Evolutionary conservation across 805 yeast species (phyloP), one percentile per base, ranked within the genome.

Genomic region (Nakazawaea molendinolei): DNA sequence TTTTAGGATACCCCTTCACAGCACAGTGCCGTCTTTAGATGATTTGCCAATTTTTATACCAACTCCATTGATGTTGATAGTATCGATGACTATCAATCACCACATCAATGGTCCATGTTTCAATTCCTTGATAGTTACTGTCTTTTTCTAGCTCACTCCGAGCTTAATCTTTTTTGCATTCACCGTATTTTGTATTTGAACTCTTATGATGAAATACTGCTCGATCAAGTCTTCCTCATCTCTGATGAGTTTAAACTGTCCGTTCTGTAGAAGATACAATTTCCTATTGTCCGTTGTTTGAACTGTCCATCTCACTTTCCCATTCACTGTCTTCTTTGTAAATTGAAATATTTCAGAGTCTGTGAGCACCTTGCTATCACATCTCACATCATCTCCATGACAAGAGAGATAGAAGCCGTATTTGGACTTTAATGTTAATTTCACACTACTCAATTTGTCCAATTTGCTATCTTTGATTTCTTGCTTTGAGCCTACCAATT

Each of bases 211-310:
- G 31, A 51, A 54, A 14, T 49, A 24, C 19, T 52, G 54, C 20
- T 47, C 40, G 8, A 56, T 28, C 6, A 58, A 17, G 35, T 53
- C 49, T 4, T 56, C 59, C 1, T 46, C 41, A 41, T 58, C 61
- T 8, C 48, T 36, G 3, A 58, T 55, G 6, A 57, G 43, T 24
- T 46, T 46, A 21, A 52, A 32, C 15, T 45, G 41, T 5, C 47
- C 43, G 23, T 33, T 33, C 7, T 28, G 13, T 23, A 33, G 17
- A 6, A 33, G 15, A 23, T 29, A 32, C 14, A 38, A 23, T 24
- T 28, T 34, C 18, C 28, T 20, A 25, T 23, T 32, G 14, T 37
- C 33, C 15, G n/a, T 7, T 2, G 34, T 25, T 17, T 29, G 17
- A 5, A 33, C 24, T 15, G 21, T 21, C 41, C 41, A 38, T 19